phyloP scores from a whole-genome alignment of 1,284 basidiomycete species.

The Uromyces viciae-fabae region DNA sequence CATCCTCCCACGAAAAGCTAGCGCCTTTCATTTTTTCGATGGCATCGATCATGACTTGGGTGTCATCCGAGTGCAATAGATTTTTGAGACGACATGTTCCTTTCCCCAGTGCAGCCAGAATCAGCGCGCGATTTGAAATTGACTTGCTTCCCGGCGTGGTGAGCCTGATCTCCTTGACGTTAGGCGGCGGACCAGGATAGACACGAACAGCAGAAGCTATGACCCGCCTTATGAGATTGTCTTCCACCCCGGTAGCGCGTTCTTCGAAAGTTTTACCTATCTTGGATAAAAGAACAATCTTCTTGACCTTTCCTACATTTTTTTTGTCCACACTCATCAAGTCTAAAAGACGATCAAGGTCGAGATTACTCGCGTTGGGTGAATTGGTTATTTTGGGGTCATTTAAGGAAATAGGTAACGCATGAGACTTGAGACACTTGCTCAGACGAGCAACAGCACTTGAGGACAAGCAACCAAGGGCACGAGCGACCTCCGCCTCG shows the following conservation, averaged over 20 bases:
- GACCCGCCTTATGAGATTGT: conserved; percentile 73
- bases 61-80: conserved; percentile 93
- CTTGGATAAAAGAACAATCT: conserved; percentile 82
- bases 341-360: conserved; percentile 78
- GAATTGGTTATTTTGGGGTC: conserved; percentile 68
- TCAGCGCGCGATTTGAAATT: conserved; percentile 89
- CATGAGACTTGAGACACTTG: conserved; percentile 77
- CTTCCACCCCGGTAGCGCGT: conserved; percentile 78
- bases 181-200: conserved; percentile 61
- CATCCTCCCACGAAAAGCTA: conserved; percentile 84
- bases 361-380: conserved; percentile 61
- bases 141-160: conserved; percentile 93
- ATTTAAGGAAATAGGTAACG: conserved; percentile 72
- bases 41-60: conserved; percentile 97
- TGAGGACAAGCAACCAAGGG: conserved; percentile 76
- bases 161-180: conserved; percentile 71
- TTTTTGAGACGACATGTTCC: conserved; percentile 87
- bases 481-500: conserved; percentile 85
- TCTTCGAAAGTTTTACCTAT: conserved; percentile 91
- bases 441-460: conserved; percentile 82
- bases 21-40: conserved; percentile 86
- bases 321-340: conserved; percentile 96
- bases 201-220: conserved; percentile 74
- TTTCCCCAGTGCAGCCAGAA: conserved; percentile 83
- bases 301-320: conserved; percentile 81